phyloP scores from a whole-genome alignment of 2,329 filamentous ascomycete genomes.

The Leptodontidium sp. region DNA sequence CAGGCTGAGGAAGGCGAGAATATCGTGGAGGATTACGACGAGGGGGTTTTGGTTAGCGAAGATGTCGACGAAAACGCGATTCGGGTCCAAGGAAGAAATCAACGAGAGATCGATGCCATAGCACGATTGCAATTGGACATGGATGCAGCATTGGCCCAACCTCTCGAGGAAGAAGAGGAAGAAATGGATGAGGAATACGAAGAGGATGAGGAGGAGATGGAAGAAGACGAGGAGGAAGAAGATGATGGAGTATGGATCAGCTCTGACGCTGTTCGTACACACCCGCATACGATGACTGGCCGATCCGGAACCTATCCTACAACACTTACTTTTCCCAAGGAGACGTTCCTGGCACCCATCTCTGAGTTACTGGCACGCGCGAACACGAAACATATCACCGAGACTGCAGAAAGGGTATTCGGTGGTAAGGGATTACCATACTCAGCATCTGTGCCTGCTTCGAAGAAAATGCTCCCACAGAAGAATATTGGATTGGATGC shows the following conservation, averaged over 20 bases:
- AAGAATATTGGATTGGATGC: constrained; percentile 71
- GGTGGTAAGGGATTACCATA: constrained; percentile 80
- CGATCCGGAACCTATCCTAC: constrained; percentile 76
- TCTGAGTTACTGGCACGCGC: constrained; percentile 71
- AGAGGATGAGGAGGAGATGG: constrained; percentile 41
- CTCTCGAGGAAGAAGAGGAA: constrained; percentile 41
- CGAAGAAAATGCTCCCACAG: constrained; percentile 64
- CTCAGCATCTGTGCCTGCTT: constrained; percentile 74
- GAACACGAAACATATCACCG: constrained; percentile 76
- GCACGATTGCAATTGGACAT: constrained; percentile 45
- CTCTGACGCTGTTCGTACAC: constrained; percentile 63
- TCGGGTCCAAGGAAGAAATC: constrained; percentile 41
- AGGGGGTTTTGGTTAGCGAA: constrained; percentile 36
- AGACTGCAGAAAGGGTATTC: constrained; percentile 76
- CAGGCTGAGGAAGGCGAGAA: neutral
- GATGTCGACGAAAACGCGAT: constrained; percentile 24
- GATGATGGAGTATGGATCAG: constrained; percentile 42
- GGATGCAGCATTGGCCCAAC: constrained; percentile 39
- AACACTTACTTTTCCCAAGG: constrained; percentile 77
- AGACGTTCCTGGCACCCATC: constrained; percentile 75
- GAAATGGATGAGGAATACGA: constrained; percentile 39
- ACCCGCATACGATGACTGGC: constrained; percentile 78
- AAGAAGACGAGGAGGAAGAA: constrained; percentile 40
- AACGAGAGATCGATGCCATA: constrained; percentile 46
- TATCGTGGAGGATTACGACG: constrained; percentile 42